Conservation (phyloP, 2,329 filamentous ascomycete genomes). For the Ophiostoma quercus region DNA sequence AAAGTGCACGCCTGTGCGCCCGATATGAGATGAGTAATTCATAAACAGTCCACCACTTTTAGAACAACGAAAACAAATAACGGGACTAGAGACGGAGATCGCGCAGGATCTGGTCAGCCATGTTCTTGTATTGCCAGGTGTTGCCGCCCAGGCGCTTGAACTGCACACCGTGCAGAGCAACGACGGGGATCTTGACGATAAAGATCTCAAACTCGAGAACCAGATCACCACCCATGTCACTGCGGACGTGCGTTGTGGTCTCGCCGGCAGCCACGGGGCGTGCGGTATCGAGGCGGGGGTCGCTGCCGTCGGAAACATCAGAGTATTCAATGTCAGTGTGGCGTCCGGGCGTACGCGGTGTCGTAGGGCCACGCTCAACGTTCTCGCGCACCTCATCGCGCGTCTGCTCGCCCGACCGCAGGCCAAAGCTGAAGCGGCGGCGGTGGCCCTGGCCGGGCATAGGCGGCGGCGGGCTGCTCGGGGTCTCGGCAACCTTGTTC, state of each 20-base stretch:
- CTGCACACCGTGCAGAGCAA: constrained; percentile 90
- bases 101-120: constrained; percentile 91
- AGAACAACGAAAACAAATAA: neutral
- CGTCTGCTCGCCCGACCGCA: constrained; percentile 51
- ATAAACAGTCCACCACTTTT: constrained; percentile 9
- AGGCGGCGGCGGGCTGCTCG: constrained; percentile 52
- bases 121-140: constrained; percentile 98
- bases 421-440: constrained; percentile 79
- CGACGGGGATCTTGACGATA: constrained; percentile 92
- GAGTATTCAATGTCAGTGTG: constrained; percentile 66
- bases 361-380: constrained; percentile 40
- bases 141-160: constrained; percentile 96
- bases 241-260: constrained; percentile 87
- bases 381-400: constrained; percentile 64
- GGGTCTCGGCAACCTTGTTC: constrained; percentile 62
- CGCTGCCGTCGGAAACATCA: constrained; percentile 76
- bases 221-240: constrained; percentile 78
- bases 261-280: constrained; percentile 59
- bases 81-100: constrained; percentile 66
- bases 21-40: neutral
- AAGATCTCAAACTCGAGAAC: constrained; percentile 89
- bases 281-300: constrained; percentile 49
- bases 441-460: constrained; percentile 60
- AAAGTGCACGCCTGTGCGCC: neutral
- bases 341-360: constrained; percentile 44